Percentiles rank a stretch among this genome's conserved stretches.
These are phyloP conservation scores for Parafenestella ontariensis DNA, from an alignment of 2,329 filamentous ascomycete genomes.

Conservation along the genomic window DNA sequence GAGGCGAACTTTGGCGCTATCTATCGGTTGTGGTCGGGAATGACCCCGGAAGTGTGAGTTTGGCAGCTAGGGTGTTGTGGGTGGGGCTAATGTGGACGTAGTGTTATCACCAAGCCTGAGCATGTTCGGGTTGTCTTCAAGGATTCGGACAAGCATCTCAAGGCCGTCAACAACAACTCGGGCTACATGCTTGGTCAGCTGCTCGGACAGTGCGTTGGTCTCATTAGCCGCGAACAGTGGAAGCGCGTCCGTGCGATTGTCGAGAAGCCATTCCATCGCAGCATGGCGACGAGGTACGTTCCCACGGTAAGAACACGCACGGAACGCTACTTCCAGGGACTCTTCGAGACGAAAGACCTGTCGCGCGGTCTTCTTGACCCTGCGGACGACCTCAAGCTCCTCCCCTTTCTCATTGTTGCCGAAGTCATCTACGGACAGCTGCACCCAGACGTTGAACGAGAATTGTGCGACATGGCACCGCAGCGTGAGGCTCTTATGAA, in stretches of 20 bases:
- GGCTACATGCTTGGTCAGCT: constrained; percentile 51
- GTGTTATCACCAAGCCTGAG: constrained; percentile 47
- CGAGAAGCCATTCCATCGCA: constrained; percentile 25
- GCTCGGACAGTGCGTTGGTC: constrained; percentile 54
- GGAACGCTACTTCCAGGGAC: constrained; percentile 8
- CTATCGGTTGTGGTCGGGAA: constrained; percentile 47
- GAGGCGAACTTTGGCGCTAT: constrained; percentile 38
- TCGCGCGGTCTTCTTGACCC: constrained; percentile 29
- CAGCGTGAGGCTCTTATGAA: constrained; percentile 44
- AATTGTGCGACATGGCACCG: constrained; percentile 31
- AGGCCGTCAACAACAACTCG: constrained; percentile 52
- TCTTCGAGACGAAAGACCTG: constrained; percentile 2
- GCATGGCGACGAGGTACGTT: not conserved
- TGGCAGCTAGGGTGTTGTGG: not conserved
- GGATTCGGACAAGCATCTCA: constrained; percentile 54
- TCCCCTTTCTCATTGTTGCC: constrained; percentile 52
- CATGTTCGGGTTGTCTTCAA: constrained; percentile 49
- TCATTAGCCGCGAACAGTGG: constrained; percentile 47
- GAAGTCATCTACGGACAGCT: constrained; percentile 49
- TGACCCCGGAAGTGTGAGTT: constrained; percentile 50
- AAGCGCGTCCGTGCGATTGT: constrained; percentile 22
- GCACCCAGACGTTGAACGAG: constrained; percentile 17
- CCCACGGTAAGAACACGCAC: constrained; percentile 1
- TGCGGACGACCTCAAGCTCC: constrained; percentile 38
- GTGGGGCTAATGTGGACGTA: constrained; percentile 12